These are phyloP conservation scores for Hyphodiscus sp. DNA, from an alignment of 2,329 filamentous ascomycete species.

Conservation along the genomic window DNA sequence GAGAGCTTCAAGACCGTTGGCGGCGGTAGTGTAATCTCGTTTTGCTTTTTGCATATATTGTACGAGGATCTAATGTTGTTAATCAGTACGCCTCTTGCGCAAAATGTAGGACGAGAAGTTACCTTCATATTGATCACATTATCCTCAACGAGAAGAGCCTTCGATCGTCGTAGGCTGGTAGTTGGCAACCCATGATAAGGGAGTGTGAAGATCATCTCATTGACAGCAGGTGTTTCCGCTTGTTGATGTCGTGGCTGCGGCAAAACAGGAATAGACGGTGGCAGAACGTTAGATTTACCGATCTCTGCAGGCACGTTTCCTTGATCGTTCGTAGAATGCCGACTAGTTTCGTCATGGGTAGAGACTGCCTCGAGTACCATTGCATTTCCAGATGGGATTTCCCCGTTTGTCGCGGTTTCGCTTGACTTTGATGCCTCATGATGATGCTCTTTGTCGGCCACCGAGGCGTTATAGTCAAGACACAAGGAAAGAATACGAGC, in stretches of 20 bases:
- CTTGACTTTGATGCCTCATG: not conserved
- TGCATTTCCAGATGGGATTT: not conserved
- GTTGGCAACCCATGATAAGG: not conserved
- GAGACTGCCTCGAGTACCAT: not conserved
- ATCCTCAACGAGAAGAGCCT: constrained; percentile 34
- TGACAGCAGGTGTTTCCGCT: not conserved
- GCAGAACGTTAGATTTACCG: not conserved
- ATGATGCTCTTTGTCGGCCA: not conserved
- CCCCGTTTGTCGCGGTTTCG: not conserved
- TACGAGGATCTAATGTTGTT: constrained; percentile 13
- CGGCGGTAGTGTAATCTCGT: constrained; percentile 30
- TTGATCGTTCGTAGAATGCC: not conserved
- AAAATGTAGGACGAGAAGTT: not conserved
- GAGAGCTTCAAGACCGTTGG: constrained; percentile 41
- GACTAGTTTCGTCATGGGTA: not conserved
- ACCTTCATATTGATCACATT: constrained; percentile 33
- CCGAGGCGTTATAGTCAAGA: constrained; percentile 8
- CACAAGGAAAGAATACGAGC: constrained; percentile 12
- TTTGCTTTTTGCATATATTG: constrained; percentile 20
- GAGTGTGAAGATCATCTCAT: not conserved
- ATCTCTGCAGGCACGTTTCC: not conserved
- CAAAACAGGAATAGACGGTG: not conserved
- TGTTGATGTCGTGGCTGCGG: not conserved
- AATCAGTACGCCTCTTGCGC: not conserved
- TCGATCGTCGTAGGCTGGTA: not conserved